Evolutionary conservation across 2,329 filamentous ascomycete genomes (phyloP).

Genomic region (Fusarium decemcellulare): DNA sequence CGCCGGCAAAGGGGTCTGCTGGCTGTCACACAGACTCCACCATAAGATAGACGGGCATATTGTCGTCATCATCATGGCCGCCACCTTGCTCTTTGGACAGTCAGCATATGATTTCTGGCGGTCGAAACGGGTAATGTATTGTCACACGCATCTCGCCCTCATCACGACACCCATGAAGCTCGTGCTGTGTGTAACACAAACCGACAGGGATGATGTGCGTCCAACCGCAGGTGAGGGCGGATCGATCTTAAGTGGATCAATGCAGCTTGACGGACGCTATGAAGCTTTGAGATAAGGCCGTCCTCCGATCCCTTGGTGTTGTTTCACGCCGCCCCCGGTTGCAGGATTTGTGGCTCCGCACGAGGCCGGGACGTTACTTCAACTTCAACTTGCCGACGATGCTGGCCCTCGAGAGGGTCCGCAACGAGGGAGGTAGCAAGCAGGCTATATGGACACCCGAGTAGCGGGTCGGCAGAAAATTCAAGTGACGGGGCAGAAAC

Average conservation of each 20-base stretch:
- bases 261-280: conserved; percentile 29
- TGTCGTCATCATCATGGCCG: conserved; percentile 5
- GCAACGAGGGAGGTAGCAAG: conserved; percentile 8
- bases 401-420: not conserved
- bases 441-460: conserved; percentile 1
- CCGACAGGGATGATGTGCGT: conserved; percentile 33
- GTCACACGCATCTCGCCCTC: conserved; percentile 24
- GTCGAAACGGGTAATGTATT: conserved; percentile 4
- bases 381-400: not conserved
- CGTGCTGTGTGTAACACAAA: conserved; percentile 41
- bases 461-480: conserved; percentile 18
- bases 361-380: not conserved
- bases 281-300: conserved; percentile 40
- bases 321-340: conserved; percentile 11
- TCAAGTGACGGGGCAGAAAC: conserved; percentile 7
- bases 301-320: conserved; percentile 22
- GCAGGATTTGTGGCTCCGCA: conserved; percentile 19
- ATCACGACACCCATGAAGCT: conserved; percentile 33
- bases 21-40: conserved; percentile 37
- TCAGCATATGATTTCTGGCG: not conserved
- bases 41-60: conserved; percentile 22
- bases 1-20: conserved; percentile 34
- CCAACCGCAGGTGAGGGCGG: conserved; percentile 37
- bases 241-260: conserved; percentile 44
- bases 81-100: not conserved